A percentile compares a stretch with the other conserved stretches of the same genome.
These are phyloP conservation scores for Lachancea sp. DNA, from an alignment of 805 yeast species.

Conservation along the genomic window DNA sequence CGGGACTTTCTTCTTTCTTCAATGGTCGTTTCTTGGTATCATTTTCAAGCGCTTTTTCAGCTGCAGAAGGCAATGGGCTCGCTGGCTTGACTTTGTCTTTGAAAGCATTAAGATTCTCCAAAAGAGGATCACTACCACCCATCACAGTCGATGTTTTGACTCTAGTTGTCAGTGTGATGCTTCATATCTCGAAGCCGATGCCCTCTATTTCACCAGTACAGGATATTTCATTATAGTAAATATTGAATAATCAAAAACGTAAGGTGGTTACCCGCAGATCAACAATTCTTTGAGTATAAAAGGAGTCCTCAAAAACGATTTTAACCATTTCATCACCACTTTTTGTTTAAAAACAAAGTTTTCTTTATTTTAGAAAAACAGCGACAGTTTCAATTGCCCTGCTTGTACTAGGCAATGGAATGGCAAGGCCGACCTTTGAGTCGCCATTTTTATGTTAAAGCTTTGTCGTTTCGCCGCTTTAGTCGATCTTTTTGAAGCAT, in stretches of 20 bases:
- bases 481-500: background rate
- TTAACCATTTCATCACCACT: background rate
- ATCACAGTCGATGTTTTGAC: constrained; percentile 4
- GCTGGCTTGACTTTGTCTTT: constrained; percentile 48
- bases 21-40: constrained; percentile 18
- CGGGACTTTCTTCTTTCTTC: constrained; percentile 19
- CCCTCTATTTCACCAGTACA: background rate
- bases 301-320: background rate
- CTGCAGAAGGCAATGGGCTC: constrained; percentile 44
- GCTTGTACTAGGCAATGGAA: constrained; percentile 1
- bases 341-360: background rate
- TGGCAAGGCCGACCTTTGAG: constrained; percentile 2
- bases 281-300: background rate
- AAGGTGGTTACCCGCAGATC: background rate
- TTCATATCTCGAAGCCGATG: too few relatives aligned
- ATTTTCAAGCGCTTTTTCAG: constrained; percentile 29
- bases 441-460: background rate
- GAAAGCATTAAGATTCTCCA: constrained; percentile 60
- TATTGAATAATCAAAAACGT: background rate
- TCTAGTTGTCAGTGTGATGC: too few relatives aligned
- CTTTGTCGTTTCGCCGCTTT: background rate
- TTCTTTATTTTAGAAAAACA: background rate
- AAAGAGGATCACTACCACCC: constrained; percentile 34
- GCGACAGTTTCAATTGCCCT: constrained; percentile 3
- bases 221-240: background rate